Percentiles rank a stretch among this genome's conserved stretches.
Evolutionary conservation across 257 asterid species (phyloP).

Genomic region (Nicotiana tomentosiformis): DNA sequence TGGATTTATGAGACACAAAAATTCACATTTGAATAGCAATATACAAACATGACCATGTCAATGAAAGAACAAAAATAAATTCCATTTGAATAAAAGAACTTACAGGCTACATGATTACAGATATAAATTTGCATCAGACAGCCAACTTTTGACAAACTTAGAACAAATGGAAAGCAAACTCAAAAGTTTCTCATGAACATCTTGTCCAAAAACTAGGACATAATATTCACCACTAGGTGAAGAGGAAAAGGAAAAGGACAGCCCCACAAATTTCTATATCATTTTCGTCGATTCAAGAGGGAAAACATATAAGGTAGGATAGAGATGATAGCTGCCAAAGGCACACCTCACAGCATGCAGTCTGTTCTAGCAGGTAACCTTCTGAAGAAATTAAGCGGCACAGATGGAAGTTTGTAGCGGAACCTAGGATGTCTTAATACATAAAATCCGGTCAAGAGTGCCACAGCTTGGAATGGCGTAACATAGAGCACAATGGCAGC

Average conservation of each 20-base stretch:
- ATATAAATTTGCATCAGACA: conserved; percentile 17
- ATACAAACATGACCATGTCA: background rate
- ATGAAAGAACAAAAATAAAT: background rate
- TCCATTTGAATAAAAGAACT: background rate
- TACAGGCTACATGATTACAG: background rate
- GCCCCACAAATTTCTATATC: conserved; percentile 11
- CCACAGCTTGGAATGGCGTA: conserved; percentile 43
- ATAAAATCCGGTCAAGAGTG: conserved; percentile 32
- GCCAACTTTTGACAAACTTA: conserved; percentile 13
- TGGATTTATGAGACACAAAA: background rate
- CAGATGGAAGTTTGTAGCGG: conserved; percentile 41
- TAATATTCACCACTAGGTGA: conserved; percentile 17
- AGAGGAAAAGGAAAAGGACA: background rate
- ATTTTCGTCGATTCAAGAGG: conserved; percentile 3
- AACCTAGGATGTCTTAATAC: conserved; percentile 46
- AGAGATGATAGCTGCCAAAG: background rate
- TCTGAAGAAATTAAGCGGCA: conserved; percentile 42
- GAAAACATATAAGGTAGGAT: background rate
- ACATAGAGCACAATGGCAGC: conserved; percentile 43
- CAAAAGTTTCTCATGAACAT: conserved; percentile 10
- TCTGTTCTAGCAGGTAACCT: conserved; percentile 53
- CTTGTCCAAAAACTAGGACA: conserved; percentile 23
- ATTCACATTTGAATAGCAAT: background rate
- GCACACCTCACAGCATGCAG: conserved; percentile 33
- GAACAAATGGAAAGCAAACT: conserved; percentile 24